Evolutionary conservation across 352 stramenopile species (phyloP).

Genomic region (Phytophthora fragariaefolia): DNA sequence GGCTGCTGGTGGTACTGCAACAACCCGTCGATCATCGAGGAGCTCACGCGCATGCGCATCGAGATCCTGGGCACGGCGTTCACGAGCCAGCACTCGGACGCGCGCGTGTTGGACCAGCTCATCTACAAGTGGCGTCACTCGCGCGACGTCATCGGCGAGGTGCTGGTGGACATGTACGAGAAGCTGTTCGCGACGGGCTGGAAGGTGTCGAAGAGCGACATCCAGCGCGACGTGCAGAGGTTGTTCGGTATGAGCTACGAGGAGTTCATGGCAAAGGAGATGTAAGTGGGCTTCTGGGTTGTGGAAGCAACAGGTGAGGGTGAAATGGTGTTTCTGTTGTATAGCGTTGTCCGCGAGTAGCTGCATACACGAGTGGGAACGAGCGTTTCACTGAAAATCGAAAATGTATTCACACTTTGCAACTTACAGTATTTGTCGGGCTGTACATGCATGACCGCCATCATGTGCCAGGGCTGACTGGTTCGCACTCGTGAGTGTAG

Average conservation of each 20-base stretch:
- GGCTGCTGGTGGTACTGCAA: slow-evolving; percentile 97
- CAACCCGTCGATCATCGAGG: slow-evolving; percentile 94
- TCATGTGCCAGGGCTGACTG: too few relatives aligned
- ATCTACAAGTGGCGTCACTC: slow-evolving; percentile 97
- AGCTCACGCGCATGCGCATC: slow-evolving; percentile 90
- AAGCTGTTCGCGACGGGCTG: slow-evolving; percentile 89
- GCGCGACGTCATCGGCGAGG: slow-evolving; percentile 85
- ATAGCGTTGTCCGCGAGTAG: neutral
- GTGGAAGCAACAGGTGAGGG: neutral
- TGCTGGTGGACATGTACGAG: slow-evolving; percentile 90
- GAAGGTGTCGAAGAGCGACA: slow-evolving; percentile 82
- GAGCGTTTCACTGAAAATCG: neutral
- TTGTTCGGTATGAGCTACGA: slow-evolving; percentile 93
- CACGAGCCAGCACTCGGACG: slow-evolving; percentile 95
- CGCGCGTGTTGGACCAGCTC: slow-evolving; percentile 94
- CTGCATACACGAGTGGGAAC: too few relatives aligned
- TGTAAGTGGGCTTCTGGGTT: slow-evolving; percentile 3
- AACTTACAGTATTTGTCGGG: too few relatives aligned
- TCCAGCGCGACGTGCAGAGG: slow-evolving; percentile 77
- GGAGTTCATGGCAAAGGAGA: slow-evolving; percentile 91
- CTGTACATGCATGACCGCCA: too few relatives aligned
- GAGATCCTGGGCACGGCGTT: slow-evolving; percentile 95
- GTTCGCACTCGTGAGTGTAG: too few relatives aligned
- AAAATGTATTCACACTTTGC: slow-evolving; percentile 3
- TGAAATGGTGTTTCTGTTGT: neutral